Base-by-base conservation (phyloP, 257 asterid genomes). In the Fraxinus americana region DNA sequence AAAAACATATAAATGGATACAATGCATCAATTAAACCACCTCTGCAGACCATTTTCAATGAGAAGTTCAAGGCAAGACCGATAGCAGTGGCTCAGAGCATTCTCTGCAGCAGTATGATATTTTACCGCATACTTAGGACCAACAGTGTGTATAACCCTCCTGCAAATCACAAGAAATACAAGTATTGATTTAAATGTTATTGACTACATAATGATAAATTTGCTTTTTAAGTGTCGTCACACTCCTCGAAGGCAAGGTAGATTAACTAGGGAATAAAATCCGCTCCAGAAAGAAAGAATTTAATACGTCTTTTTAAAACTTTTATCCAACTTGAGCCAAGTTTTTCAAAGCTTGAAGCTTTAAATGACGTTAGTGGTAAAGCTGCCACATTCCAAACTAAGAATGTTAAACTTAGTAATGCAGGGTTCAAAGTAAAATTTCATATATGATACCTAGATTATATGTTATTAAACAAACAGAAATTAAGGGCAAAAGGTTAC, bases 91-190 rank as follows among this genome's bases (percentile, higher is more conserved):
- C 99, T 93, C 78, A 96, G 88, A 68, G 99, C 97, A 87, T 93
- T 93, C 84, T 96, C 99, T 45, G 98, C 99, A 80, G 99, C 99
- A 25, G 97, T 93, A 77, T 96, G 99, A 83, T 96, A 96, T 84
- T 96, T 93, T 72, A 91, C 92, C 43, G 98, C 98, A 88, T 96
- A 96, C 80, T 96, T 96, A 7, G 99, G 99, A 79, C 98, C 99
- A 77, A 96, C 99, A 59, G 98, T 96, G 84, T 96, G 99, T 77
- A 96, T 89, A 80, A 96, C 91, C 91, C 94, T 92, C 96, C 99
- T 96, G 92, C 73, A 86, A 87, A 79, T 79, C 70, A 81, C 75
- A 79, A 48, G 82, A 61, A 70, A 81, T 13, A 30, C 54, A 52
- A 54, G n/a, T 34, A 67, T 66, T 66, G 16, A 32, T 67, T 52